Evolutionary conservation across 495 filamentous ascomycete genomes (phyloP).

Genomic region (Penicillium subrubescens): DNA sequence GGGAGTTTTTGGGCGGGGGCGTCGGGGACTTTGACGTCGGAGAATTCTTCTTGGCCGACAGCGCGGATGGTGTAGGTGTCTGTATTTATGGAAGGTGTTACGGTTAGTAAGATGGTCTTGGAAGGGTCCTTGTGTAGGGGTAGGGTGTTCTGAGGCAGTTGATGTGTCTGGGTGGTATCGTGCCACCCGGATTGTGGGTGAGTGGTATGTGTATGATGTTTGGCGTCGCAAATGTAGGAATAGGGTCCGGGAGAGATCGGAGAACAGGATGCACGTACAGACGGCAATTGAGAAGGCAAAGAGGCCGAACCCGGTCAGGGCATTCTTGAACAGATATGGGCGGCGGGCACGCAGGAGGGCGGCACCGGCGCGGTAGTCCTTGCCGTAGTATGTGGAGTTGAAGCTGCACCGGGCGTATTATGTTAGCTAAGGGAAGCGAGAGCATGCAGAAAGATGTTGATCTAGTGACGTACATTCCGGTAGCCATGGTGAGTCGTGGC

Average conservation of each 20-base stretch:
- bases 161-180: conserved; percentile 9
- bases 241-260: background rate
- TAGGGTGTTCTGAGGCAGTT: background rate
- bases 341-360: conserved; percentile 87
- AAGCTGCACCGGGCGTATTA: conserved; percentile 47
- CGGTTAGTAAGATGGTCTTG: conserved; percentile 6
- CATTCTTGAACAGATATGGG: conserved; percentile 90
- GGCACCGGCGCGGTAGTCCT: conserved; percentile 73
- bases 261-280: conserved; percentile 61
- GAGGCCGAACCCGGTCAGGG: conserved; percentile 69
- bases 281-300: conserved; percentile 71
- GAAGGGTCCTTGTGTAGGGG: background rate
- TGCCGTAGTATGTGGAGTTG: conserved; percentile 89
- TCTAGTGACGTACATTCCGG: conserved; percentile 44
- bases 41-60: conserved; percentile 96
- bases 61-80: conserved; percentile 86
- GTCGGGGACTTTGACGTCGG: conserved; percentile 86
- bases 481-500: conserved; percentile 34
- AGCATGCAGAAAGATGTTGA: background rate
- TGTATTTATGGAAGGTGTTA: conserved; percentile 34
- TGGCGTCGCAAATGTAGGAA: background rate
- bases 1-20: conserved; percentile 50
- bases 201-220: conserved; percentile 1
- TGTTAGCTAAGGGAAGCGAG: conserved; percentile 15
- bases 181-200: background rate